Evolutionary conservation across 2,329 filamentous ascomycete species (phyloP).

Genomic region (Nothophaeocryptopus gaeumannii): DNA sequence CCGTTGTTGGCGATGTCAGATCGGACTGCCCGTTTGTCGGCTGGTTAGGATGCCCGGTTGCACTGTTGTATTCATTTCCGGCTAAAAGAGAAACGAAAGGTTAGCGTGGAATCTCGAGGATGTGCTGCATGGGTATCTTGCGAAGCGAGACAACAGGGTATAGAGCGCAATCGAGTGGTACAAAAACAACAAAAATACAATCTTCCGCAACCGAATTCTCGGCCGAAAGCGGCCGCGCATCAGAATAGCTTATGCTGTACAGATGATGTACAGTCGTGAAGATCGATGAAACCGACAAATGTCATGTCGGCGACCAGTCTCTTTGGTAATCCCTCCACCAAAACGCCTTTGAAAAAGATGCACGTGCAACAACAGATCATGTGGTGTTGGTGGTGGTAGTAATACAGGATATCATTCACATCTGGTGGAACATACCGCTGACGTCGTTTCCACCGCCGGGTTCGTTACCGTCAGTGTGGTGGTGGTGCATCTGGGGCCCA

Average conservation of each 20-base stretch:
- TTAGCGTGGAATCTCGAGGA: slow-evolving; percentile 39
- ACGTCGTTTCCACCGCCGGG: slow-evolving; percentile 65
- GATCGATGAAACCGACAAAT: slow-evolving; percentile 10
- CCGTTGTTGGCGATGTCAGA: slow-evolving; percentile 58
- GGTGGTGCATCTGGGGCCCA: slow-evolving; percentile 61
- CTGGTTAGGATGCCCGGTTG: slow-evolving; percentile 64
- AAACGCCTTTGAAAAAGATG: slow-evolving; percentile 22
- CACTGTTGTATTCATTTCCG: slow-evolving; percentile 58
- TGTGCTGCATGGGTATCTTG: slow-evolving; percentile 28
- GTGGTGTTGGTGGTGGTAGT: slow-evolving; percentile 22
- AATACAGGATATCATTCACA: slow-evolving; percentile 58
- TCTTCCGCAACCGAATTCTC: slow-evolving; percentile 15
- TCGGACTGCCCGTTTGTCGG: slow-evolving; percentile 54
- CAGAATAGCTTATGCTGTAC: slow-evolving; percentile 27
- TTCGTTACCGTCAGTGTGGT: slow-evolving; percentile 66
- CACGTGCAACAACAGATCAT: slow-evolving; percentile 13
- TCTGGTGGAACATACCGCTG: slow-evolving; percentile 98
- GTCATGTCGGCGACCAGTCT: slow-evolving; percentile 17
- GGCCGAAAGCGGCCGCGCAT: slow-evolving; percentile 6
- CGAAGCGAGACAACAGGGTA: slow-evolving; percentile 31
- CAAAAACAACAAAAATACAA: slow-evolving; percentile 32
- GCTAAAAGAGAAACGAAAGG: slow-evolving; percentile 47
- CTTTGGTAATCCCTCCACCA: slow-evolving; percentile 13
- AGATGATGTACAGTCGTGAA: slow-evolving; percentile 23
- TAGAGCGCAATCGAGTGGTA: slow-evolving; percentile 15